Evolutionary conservation across 305 asterid species (phyloP).

Genomic region (Solanum hybrid): DNA sequence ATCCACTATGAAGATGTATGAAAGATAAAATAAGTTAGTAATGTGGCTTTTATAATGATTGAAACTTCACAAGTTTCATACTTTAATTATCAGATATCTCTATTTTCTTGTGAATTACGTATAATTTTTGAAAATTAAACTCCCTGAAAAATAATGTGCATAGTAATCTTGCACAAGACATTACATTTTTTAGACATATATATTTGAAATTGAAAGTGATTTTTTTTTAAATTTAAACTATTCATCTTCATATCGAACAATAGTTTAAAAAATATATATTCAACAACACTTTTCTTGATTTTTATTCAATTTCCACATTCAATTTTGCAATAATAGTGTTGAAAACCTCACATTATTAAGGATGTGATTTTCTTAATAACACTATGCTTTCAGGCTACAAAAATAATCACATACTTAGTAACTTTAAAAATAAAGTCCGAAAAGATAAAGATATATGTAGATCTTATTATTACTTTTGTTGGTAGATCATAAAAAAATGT

Average conservation of each 20-base stretch:
- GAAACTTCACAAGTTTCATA: not conserved
- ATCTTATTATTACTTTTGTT: no score
- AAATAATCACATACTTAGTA: not conserved
- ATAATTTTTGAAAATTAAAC: not conserved
- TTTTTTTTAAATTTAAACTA: fast-evolving
- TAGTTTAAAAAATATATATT: no score
- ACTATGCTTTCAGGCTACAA: not conserved
- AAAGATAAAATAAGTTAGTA: not conserved
- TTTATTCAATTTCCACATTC: not conserved
- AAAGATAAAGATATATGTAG: not conserved
- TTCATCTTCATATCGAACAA: not conserved
- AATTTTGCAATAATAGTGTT: not conserved
- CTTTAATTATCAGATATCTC: not conserved
- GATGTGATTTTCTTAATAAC: not conserved
- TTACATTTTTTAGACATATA: not conserved
- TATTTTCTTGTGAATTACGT: fast-evolving
- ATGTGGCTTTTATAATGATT: not conserved
- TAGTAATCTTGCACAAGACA: not conserved
- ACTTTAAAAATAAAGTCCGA: not conserved
- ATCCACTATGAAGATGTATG: fast-evolving
- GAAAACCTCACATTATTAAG: no score
- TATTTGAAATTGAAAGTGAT: not conserved
- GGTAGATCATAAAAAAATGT: not conserved
- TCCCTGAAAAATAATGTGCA: not conserved
- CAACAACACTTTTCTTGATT: not conserved